A percentile compares a stretch with the other conserved stretches of the same genome.
phyloP scores from a whole-genome alignment of 2,329 filamentous ascomycete species.

The Aspergillus vadensis region DNA sequence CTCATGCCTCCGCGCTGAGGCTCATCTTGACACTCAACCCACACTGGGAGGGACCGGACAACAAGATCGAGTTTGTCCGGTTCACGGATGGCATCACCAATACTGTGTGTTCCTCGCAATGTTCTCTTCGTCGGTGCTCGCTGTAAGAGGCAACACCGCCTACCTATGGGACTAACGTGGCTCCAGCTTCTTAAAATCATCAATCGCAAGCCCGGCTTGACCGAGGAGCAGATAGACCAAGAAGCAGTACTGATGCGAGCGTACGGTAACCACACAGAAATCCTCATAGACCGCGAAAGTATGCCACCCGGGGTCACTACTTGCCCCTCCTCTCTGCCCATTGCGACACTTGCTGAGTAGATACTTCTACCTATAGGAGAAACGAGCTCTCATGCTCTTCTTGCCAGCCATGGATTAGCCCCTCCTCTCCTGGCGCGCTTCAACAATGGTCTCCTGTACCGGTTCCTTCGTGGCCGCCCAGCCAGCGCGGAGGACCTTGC shows the following conservation, averaged over 20 bases:
- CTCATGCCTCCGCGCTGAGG: conserved; percentile 74
- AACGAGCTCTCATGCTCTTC: conserved; percentile 74
- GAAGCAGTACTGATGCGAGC: conserved; percentile 88
- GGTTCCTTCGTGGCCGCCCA: conserved; percentile 79
- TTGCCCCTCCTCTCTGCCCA: conserved; percentile 28
- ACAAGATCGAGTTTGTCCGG: conserved; percentile 78
- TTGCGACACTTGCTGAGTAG: conserved; percentile 39
- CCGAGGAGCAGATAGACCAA: conserved; percentile 75
- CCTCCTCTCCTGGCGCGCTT: conserved; percentile 88
- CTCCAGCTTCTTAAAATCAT: conserved; percentile 55
- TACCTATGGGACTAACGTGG: conserved; percentile 22
- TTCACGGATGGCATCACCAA: conserved; percentile 99
- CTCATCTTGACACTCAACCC: conserved; percentile 79
- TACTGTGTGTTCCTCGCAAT: conserved; percentile 58
- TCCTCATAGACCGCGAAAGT: conserved; percentile 94
- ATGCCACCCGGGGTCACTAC: conserved; percentile 46
- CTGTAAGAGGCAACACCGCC: background rate
- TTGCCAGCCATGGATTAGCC: conserved; percentile 80
- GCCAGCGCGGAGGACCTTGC: conserved; percentile 80
- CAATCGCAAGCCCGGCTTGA: conserved; percentile 61
- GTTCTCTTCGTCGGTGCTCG: background rate
- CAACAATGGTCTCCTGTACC: conserved; percentile 93
- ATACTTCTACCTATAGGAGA: conserved; percentile 52
- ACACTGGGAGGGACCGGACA: conserved; percentile 74
- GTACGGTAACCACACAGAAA: conserved; percentile 90